Evolutionary conservation across 2,329 filamentous ascomycete genomes (phyloP).

Genomic region (Pseudocercospora musae): DNA sequence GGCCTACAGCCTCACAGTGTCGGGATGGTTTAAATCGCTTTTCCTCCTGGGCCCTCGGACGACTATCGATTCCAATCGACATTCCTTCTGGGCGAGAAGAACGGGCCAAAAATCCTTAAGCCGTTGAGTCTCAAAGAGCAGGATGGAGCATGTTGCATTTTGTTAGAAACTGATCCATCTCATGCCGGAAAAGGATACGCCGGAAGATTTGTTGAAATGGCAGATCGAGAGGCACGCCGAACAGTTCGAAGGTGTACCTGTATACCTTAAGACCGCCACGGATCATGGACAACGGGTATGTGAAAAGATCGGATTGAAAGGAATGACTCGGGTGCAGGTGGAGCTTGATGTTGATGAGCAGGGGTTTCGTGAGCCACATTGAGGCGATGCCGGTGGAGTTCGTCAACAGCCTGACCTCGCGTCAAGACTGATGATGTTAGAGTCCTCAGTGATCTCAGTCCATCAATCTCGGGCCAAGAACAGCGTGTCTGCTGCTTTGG

Average conservation of each 20-base stretch:
- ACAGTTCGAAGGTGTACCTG: background rate
- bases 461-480: background rate
- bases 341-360: background rate
- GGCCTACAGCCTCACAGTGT: background rate
- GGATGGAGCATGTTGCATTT: background rate
- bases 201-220: background rate
- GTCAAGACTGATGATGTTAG: background rate
- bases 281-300: slow-evolving; percentile 8
- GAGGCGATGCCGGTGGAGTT: background rate
- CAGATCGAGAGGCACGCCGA: background rate
- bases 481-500: background rate
- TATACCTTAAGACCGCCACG: slow-evolving; percentile 7
- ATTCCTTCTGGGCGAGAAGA: background rate
- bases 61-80: background rate
- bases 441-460: background rate
- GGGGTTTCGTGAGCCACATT: background rate
- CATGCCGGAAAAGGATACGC: slow-evolving; percentile 9
- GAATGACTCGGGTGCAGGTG: background rate
- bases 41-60: background rate
- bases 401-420: background rate
- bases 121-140: background rate
- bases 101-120: background rate
- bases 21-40: background rate
- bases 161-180: background rate
- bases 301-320: slow-evolving; percentile 6